These are phyloP conservation scores for Naganishia randhawae DNA, from an alignment of 768 basidiomycete genomes.

Conservation along the genomic window DNA sequence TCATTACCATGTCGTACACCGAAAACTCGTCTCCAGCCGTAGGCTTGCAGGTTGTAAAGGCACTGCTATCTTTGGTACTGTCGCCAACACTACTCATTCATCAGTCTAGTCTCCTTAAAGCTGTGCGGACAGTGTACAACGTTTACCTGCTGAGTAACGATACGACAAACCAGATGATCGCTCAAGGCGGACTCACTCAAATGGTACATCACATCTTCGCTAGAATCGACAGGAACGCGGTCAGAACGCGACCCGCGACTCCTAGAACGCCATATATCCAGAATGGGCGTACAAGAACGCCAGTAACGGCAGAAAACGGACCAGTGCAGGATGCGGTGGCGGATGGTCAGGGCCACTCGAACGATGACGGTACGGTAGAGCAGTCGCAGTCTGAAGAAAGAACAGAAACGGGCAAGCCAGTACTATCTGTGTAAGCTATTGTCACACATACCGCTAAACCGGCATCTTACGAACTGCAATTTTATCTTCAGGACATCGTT, in stretches of 20 bases:
- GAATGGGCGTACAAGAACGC: conserved; percentile 8
- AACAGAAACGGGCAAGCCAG: conserved; percentile 28
- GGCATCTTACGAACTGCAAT: background rate
- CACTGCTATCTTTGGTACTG: conserved; percentile 79
- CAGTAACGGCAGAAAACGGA: background rate
- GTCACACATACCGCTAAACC: background rate
- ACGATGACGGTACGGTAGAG: background rate
- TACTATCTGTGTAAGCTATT: conserved; percentile 25
- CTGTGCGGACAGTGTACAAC: conserved; percentile 96
- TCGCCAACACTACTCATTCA: conserved; percentile 71
- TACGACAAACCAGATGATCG: conserved; percentile 92
- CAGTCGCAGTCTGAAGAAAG: conserved; percentile 9
- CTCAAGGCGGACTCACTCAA: conserved; percentile 94
- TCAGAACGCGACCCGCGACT: conserved; percentile 2
- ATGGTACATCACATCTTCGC: conserved; percentile 97
- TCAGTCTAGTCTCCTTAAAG: conserved; percentile 91
- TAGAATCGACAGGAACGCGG: conserved; percentile 52
- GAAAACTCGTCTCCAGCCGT: conserved; percentile 85
- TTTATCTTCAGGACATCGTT: conserved; percentile 41
- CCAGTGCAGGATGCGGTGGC: background rate
- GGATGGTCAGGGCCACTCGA: background rate
- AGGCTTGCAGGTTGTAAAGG: conserved; percentile 94
- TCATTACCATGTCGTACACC: conserved; percentile 84
- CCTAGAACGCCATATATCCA: conserved; percentile 3
- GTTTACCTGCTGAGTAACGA: conserved; percentile 88